These are phyloP conservation scores for Pseudogymnoascus sp. DNA, from an alignment of 2,329 filamentous ascomycete genomes.

Conservation along the genomic window DNA sequence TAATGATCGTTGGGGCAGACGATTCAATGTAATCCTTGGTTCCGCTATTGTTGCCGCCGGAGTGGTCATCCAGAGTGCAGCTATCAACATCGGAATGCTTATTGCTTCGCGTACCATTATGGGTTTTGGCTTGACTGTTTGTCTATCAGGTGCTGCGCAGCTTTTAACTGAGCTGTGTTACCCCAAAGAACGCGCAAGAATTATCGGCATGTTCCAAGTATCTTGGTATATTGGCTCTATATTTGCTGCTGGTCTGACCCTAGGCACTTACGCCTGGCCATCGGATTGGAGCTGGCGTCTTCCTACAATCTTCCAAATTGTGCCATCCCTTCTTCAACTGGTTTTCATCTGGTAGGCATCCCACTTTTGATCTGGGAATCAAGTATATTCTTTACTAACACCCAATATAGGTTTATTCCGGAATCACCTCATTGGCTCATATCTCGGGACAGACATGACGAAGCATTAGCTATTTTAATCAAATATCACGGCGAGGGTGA, in stretches of 20 bases:
- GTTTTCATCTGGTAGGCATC: slow-evolving; percentile 23
- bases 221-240: slow-evolving; percentile 30
- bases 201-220: slow-evolving; percentile 29
- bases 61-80: slow-evolving; percentile 31
- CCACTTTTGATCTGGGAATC: neutral
- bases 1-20: slow-evolving; percentile 34
- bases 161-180: slow-evolving; percentile 34
- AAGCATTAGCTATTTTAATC: slow-evolving; percentile 26
- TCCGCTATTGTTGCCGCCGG: slow-evolving; percentile 33
- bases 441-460: slow-evolving; percentile 16
- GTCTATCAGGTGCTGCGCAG: slow-evolving; percentile 30
- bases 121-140: slow-evolving; percentile 31
- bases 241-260: slow-evolving; percentile 31
- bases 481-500: slow-evolving; percentile 15
- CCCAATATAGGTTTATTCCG: slow-evolving; percentile 18
- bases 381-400: slow-evolving; percentile 2
- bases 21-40: slow-evolving; percentile 29
- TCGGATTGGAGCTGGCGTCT: neutral
- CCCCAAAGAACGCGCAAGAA: slow-evolving; percentile 27
- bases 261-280: slow-evolving; percentile 24
- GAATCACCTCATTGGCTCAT: slow-evolving; percentile 20
- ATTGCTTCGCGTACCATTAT: slow-evolving; percentile 18
- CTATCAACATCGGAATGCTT: slow-evolving; percentile 19
- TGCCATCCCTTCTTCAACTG: neutral
- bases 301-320: neutral